Conservation (phyloP, 768 basidiomycete species). For the Panaeolus papilionaceus region DNA sequence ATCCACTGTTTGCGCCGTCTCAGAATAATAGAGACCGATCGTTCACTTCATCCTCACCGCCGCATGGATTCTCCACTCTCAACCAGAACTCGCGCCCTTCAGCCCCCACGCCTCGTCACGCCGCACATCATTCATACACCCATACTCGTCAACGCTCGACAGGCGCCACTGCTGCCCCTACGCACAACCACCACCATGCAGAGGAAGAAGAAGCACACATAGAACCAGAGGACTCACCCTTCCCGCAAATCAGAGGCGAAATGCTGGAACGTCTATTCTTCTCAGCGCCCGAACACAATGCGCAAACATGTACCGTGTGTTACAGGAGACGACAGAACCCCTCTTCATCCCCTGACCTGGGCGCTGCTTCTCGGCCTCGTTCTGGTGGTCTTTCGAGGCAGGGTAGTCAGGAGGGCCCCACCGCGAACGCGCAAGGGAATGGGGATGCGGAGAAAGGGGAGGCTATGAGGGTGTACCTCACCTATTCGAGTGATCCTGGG, state of each 20-base stretch:
- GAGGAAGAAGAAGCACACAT: slow-evolving; percentile 16
- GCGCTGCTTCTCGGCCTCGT: slow-evolving; percentile 20
- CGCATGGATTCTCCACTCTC: not conserved
- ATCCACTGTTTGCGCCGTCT: slow-evolving; percentile 8
- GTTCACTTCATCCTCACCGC: not conserved
- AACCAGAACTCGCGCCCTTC: slow-evolving; percentile 34
- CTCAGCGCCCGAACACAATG: slow-evolving; percentile 77
- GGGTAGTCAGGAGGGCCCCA: not conserved
- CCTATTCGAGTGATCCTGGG: slow-evolving; percentile 33
- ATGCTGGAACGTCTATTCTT: slow-evolving; percentile 84
- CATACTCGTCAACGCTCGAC: slow-evolving; percentile 2
- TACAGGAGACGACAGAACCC: slow-evolving; percentile 46
- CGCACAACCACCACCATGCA: slow-evolving; percentile 9
- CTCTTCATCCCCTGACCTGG: not conserved
- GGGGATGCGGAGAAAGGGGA: slow-evolving; percentile 13
- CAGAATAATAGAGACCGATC: not conserved
- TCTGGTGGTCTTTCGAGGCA: slow-evolving; percentile 24
- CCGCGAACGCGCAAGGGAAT: too few relatives aligned
- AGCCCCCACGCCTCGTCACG: slow-evolving; percentile 44
- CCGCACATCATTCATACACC: slow-evolving; percentile 23
- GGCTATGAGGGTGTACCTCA: slow-evolving; percentile 19
- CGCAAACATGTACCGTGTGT: slow-evolving; percentile 72
- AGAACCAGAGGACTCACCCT: slow-evolving; percentile 55
- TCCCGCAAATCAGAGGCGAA: slow-evolving; percentile 84
- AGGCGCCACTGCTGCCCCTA: not conserved